Base-by-base conservation (phyloP, 768 basidiomycete genomes). In the Heimioporus sp. region DNA sequence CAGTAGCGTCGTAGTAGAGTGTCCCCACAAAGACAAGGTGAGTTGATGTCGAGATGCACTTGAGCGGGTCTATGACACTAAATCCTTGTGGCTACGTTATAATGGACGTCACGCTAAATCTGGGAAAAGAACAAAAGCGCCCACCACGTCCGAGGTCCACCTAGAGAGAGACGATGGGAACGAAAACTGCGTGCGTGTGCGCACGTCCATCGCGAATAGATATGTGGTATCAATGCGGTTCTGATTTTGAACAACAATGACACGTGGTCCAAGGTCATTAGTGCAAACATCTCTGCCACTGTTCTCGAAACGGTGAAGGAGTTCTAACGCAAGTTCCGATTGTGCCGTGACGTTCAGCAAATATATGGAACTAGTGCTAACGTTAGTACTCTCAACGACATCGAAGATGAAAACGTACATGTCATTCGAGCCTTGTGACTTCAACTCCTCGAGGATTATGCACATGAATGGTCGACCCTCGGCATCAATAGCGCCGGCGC, bases 41-140 rank as follows among this genome's bases (percentile, higher is more conserved):
- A 5, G 62, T 63, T 19, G 60, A 65, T 9, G 59, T 65, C 10
- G 63, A 65, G 17, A 63, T 37, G 7, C 36, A 39, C 31, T 20
- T 38, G 6, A 43, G 47, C 10, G 21, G 6, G 24, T 28, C 24
- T 4, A 28, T 28, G 24, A 7, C 3, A 28, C 3, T 6, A 28
- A 28, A 28, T 5, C 24, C 24, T 28, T 28, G 24, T 7, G 5
- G 24, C 24, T 28, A 28, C 24, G 24, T 28, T 28, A 28, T 28
- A 28, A 4, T 28, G 10, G 7, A 16, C 35, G 4, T 35, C 35
- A 13, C 16, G 5, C 35, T 12, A 16, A 35, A 12, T 35, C 13
- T 35, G 35, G 12, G 10, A 5, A 5, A 34, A 24, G 19, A 47
- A 20, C 11, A n/a, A 30, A 12, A 17, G 20, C 10, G 17, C 8